These are phyloP conservation scores for Boletus pseudopeckii DNA, from an alignment of 768 basidiomycete species.

Conservation along the genomic window DNA sequence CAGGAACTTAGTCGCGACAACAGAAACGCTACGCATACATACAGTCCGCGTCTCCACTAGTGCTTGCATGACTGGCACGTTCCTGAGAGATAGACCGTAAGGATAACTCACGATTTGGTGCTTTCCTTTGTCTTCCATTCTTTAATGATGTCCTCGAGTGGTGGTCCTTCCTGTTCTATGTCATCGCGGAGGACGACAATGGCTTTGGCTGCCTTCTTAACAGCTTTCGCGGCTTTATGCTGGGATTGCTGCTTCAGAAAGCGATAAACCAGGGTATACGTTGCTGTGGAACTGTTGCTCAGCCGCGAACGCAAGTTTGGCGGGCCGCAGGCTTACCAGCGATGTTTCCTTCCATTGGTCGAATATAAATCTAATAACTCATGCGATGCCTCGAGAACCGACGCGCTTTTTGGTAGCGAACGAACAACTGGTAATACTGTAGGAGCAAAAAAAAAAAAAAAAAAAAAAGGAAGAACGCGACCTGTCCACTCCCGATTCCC, in stretches of 20 bases:
- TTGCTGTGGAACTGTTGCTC: conserved; percentile 42
- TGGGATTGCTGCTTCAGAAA: conserved; percentile 69
- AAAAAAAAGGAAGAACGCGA: neutral
- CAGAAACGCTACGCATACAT: conserved; percentile 10
- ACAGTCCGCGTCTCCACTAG: conserved; percentile 21
- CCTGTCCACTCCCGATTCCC: conserved; percentile 8
- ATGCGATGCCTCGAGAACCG: neutral
- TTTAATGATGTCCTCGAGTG: conserved; percentile 61
- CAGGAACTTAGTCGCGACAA: conserved; percentile 7
- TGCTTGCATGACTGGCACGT: conserved; percentile 5
- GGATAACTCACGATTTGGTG: conserved; percentile 28
- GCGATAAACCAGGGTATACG: conserved; percentile 72
- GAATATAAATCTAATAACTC: neutral
- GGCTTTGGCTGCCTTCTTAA: conserved; percentile 70
- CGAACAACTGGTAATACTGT: neutral
- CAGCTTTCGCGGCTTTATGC: conserved; percentile 64
- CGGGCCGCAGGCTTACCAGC: conserved; percentile 41
- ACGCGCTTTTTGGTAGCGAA: neutral
- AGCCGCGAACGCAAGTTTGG: conserved; percentile 7
- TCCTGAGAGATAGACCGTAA: neutral
- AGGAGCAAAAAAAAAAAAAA: neutral
- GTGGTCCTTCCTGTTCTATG: conserved; percentile 43
- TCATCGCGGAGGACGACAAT: conserved; percentile 59
- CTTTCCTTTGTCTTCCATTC: conserved; percentile 52
- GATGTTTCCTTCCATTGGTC: conserved; percentile 47